Percentiles rank a stretch among this genome's conserved stretches.
Evolutionary conservation across 257 asterid genomes (phyloP).

Genomic region (Linderniella brevidens): DNA sequence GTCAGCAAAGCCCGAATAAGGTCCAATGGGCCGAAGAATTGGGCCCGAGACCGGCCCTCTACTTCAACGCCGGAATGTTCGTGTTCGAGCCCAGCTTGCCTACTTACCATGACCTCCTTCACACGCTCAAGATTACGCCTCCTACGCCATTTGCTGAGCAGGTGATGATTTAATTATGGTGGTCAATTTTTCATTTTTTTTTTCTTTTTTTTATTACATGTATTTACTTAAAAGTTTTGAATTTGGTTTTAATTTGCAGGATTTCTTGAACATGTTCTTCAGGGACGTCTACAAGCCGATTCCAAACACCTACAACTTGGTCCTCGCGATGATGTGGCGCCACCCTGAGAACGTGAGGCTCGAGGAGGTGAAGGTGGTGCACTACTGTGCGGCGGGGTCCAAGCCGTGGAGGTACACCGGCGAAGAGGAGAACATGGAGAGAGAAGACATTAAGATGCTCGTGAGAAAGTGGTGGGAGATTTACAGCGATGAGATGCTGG

Average conservation of each 20-base stretch:
- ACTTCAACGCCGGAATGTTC: conserved; percentile 18
- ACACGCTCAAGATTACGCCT: conserved; percentile 10
- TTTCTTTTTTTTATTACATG: too few relatives aligned
- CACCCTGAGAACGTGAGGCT: conserved; percentile 17
- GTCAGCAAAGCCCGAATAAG: conserved; percentile 10
- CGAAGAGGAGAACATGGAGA: conserved; percentile 13
- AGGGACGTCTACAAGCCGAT: conserved; percentile 12
- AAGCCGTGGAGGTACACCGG: conserved; percentile 18
- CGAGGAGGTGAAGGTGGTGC: conserved; percentile 14
- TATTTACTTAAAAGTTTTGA: background rate
- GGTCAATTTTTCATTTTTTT: too few relatives aligned
- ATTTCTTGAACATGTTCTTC: conserved; percentile 17
- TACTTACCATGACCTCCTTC: conserved; percentile 11
- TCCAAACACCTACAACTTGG: conserved; percentile 12
- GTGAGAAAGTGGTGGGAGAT: conserved; percentile 14
- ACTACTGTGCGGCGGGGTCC: conserved; percentile 18
- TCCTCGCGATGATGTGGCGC: conserved; percentile 19
- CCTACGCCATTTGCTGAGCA: conserved; percentile 18
- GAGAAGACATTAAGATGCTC: conserved; percentile 14
- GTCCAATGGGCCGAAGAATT: conserved; percentile 12
- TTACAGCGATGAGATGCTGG: conserved; percentile 6
- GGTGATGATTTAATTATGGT: background rate
- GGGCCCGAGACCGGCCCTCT: conserved; percentile 13
- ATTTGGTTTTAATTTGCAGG: conserved; percentile 6
- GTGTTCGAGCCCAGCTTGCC: conserved; percentile 11